Conservation (phyloP, 805 yeast genomes). For the Monosporozyma servazzii region DNA sequence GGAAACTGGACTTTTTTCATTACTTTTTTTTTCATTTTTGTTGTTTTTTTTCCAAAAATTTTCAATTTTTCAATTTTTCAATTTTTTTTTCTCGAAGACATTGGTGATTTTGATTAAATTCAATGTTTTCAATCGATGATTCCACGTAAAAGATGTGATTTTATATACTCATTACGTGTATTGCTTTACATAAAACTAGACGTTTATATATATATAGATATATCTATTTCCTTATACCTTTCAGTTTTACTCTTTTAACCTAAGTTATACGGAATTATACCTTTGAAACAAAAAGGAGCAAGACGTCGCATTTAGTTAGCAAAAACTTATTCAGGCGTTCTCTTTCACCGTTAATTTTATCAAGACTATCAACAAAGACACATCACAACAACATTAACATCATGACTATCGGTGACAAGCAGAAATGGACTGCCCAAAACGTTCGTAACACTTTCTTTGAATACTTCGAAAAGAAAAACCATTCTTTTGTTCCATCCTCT, state of each 20-base stretch:
- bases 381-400: neutral
- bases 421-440: conserved; percentile 42
- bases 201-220: no score
- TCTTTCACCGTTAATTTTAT: neutral
- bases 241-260: neutral
- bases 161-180: no score
- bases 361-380: neutral
- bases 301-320: neutral
- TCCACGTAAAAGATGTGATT: no score
- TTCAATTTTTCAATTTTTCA: no score
- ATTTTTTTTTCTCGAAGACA: no score
- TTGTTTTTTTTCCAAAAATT: no score
- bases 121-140: no score
- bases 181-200: no score
- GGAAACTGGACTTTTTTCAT: no score
- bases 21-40: no score
- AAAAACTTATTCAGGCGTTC: neutral
- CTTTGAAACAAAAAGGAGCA: neutral
- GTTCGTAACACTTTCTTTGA: conserved; percentile 81
- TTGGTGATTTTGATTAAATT: no score
- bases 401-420: conserved; percentile 30
- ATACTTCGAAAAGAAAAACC: conserved; percentile 59
- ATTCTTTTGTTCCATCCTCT: conserved; percentile 82
- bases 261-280: neutral
- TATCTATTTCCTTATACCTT: no score